A percentile compares a stretch with the other conserved stretches of the same genome.
Conservation (phyloP, 2,329 filamentous ascomycete species). For the Scopulariopsis brevicaulis region DNA sequence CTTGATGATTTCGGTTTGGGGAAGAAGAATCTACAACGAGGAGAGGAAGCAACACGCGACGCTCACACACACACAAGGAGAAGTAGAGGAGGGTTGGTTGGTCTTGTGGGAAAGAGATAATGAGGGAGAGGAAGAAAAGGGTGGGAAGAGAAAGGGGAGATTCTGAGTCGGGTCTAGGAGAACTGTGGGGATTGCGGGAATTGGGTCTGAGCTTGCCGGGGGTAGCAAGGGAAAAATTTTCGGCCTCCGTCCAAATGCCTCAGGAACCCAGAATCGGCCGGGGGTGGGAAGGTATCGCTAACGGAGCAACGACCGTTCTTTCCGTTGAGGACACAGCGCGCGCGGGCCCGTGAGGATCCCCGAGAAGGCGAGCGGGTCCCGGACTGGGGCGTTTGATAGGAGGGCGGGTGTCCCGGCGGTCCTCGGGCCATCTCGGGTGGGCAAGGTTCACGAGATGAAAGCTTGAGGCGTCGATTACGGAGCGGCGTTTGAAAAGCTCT, state of each 20-base stretch:
- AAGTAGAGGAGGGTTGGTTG: conserved; percentile 9
- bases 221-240: conserved; percentile 4
- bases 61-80: conserved; percentile 3
- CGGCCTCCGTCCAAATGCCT: neutral
- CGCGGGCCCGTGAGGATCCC: neutral
- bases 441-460: neutral
- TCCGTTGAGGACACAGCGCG: neutral
- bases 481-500: neutral
- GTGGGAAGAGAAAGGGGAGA: neutral
- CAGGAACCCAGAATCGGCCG: neutral
- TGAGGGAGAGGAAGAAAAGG: conserved; percentile 9
- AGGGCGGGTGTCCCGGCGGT: neutral
- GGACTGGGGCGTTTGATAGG: neutral
- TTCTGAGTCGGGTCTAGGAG: conserved; percentile 1
- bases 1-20: conserved; percentile 44
- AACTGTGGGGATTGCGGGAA: conserved; percentile 4
- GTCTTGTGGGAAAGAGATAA: conserved; percentile 6
- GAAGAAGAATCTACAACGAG: conserved; percentile 10
- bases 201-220: neutral
- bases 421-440: conserved; percentile 4
- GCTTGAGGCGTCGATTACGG: neutral
- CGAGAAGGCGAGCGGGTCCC: neutral
- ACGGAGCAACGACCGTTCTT: neutral
- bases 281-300: neutral
- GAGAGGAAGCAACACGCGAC: neutral